Base-by-base conservation (phyloP, 139 green algal genomes). In the Microglena sp. region DNA sequence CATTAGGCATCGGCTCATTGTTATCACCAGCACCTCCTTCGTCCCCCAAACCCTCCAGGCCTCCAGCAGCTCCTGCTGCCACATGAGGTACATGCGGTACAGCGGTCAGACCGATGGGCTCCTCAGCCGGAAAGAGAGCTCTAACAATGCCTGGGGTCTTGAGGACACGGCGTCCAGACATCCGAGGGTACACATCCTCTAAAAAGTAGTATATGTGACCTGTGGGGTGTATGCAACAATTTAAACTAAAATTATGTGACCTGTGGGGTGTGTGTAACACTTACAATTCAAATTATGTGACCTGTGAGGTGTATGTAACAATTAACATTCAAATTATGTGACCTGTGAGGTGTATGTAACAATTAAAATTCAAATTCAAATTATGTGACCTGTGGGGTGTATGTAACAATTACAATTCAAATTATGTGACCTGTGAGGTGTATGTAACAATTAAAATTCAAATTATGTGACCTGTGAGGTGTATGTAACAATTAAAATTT, bases 171-270 rank as follows among this genome's bases (percentile, higher is more conserved):
- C 88, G 70, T 0, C 84, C 83, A 29, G 81, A 86, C 81, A 97
- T 97, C 27, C 81, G 76, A 1, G 94, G 94, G 66, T 98, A 98
- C 34, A 99, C 92, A 69, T 98, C 94, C 72, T 98, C 93, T 50
- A 98, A 60, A 67, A 95, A 97, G 73, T 97, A 98, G 79, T 98
- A 98, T 3, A 77, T 71, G 63, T 98, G 93, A 1, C 92, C 91
- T 86, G 77, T 2, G 60, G 21, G 28, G 33, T 4, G 22, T 15
- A 8, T 59, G 50, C 11, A 8, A 59, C 40, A 50, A 50, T 24
- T 32, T 32, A 59, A 6, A 59, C 11, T 59, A 59, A 24, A 27
- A n/a, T 30, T 59, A n/a, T n/a, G n/a, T n/a, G n/a, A n/a, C n/a
- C n/a, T n/a, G n/a, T n/a, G n/a, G n/a, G n/a, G 40, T 15, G 40